Evolutionary conservation across 768 basidiomycete genomes (phyloP), one percentile per base, ranked within the genome.

Genomic region (Candolleomyces efflorescens): DNA sequence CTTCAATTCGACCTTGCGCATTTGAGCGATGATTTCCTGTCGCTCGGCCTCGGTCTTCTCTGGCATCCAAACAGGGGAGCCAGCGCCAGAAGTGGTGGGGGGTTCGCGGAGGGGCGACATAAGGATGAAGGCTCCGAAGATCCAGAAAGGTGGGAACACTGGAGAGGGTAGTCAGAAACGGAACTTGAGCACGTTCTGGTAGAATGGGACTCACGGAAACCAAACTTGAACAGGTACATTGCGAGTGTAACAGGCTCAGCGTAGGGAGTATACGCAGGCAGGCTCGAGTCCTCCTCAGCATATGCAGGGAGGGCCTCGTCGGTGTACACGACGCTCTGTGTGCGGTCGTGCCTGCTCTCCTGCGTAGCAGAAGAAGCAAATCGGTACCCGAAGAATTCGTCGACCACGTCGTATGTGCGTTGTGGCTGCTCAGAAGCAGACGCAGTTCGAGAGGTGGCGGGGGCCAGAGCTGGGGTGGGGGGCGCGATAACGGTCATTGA

Each of bases 81-180:
- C 62, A 5, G 66, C 64, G 32, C 5, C 32, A 11, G 32, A 32
- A 15, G 68, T 61, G 13, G 65, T 45, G 3, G 70, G 68, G 13
- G 78, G 75, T 38, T 78, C 73, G 41, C 75, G 80, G 50, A 85
- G 68, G 10, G 84, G 83, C 6, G 77, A 78, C 48, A 80, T 67
- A 18, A 86, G 75, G 62, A 86, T 82, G 64, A 81, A 72, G 24
- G 78, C 74, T 20, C 84, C 84, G 54, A 85, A 71, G 46, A 79
- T 73, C 84, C 84, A 86, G 67, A 86, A 85, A 41, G 80, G 72
- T 2, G 81, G 82, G 66, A 86, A 86, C 52, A 85, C 84, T 86
- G 17, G 5, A 51, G 46, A 18, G 13, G 36, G 57, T 56, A n/a
- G 54, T 61, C 47, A 55, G 43, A 18, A 49, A 26, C 7, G 5